A percentile compares a stretch with the other conserved stretches of the same genome.
phyloP scores from a whole-genome alignment of 345 rosid species.

The Theobroma cacao region DNA sequence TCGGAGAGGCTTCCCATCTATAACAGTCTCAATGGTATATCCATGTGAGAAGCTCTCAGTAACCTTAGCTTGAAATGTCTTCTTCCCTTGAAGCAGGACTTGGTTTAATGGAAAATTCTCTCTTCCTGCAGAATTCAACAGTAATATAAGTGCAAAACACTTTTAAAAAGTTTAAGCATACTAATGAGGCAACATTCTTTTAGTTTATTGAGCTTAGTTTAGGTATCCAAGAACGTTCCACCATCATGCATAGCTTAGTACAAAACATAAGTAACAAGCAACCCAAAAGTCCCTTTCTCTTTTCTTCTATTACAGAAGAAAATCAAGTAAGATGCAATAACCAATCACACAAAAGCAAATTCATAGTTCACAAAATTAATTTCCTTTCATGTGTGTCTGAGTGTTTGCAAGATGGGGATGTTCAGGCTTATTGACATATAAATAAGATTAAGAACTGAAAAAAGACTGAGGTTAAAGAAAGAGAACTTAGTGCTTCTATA shows the following conservation, averaged over 20 bases:
- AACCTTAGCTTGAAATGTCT: slow-evolving; percentile 77
- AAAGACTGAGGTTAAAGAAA: background rate
- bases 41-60: slow-evolving; percentile 72
- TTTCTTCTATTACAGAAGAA: background rate
- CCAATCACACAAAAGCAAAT: background rate
- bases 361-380: background rate
- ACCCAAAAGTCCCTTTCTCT: background rate
- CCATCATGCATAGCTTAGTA: background rate
- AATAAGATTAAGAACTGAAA: background rate
- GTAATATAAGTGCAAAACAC: background rate
- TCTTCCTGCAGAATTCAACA: slow-evolving; percentile 40
- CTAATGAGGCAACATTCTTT: background rate
- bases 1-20: slow-evolving; percentile 84
- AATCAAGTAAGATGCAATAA: background rate
- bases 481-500: background rate
- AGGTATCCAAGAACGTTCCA: background rate
- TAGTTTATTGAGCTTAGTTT: background rate
- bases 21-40: slow-evolving; percentile 75
- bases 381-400: background rate
- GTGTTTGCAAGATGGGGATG: background rate
- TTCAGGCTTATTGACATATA: background rate
- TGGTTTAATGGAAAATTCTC: slow-evolving; percentile 40
- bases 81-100: slow-evolving; percentile 57
- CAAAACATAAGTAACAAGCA: background rate
- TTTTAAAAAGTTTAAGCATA: background rate